A percentile compares a stretch with the other conserved stretches of the same genome.
Evolutionary conservation across 1,284 basidiomycete species (phyloP).

Genomic region (Paramarasmius palmivorus): DNA sequence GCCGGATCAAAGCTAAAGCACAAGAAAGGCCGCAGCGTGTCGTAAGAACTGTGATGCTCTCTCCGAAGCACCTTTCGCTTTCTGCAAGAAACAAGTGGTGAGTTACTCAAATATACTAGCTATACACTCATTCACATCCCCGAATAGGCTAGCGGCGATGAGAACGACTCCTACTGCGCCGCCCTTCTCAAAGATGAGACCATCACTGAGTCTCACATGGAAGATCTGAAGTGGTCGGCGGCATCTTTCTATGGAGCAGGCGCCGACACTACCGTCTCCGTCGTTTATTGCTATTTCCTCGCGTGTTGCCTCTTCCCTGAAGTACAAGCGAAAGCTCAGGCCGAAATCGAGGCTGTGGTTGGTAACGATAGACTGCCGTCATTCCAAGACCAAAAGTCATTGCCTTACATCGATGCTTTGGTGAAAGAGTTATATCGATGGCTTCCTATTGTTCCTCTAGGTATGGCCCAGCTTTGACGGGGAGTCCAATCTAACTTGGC

Average conservation of each 20-base stretch:
- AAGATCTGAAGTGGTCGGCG: constrained; percentile 14
- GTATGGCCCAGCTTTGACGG: too few relatives aligned
- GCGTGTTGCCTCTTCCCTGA: not conserved
- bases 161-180: constrained; percentile 13
- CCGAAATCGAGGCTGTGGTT: not conserved
- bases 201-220: constrained; percentile 1
- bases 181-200: constrained; percentile 12
- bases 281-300: not conserved
- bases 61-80: constrained; percentile 10
- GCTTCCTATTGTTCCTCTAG: not conserved
- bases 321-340: not conserved
- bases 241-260: constrained; percentile 16
- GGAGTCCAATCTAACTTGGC: too few relatives aligned
- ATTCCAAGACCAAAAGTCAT: not conserved
- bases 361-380: not conserved
- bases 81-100: constrained; percentile 12
- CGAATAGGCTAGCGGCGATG: constrained; percentile 2
- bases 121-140: not conserved
- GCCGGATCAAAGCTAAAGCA: too few relatives aligned
- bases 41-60: constrained; percentile 10
- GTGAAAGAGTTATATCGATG: not conserved
- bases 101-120: not conserved
- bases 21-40: constrained; percentile 8
- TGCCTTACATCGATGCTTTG: not conserved
- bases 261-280: constrained; percentile 3